Evolutionary conservation across 768 basidiomycete genomes (phyloP).

Genomic region (Suillus tomentosus): DNA sequence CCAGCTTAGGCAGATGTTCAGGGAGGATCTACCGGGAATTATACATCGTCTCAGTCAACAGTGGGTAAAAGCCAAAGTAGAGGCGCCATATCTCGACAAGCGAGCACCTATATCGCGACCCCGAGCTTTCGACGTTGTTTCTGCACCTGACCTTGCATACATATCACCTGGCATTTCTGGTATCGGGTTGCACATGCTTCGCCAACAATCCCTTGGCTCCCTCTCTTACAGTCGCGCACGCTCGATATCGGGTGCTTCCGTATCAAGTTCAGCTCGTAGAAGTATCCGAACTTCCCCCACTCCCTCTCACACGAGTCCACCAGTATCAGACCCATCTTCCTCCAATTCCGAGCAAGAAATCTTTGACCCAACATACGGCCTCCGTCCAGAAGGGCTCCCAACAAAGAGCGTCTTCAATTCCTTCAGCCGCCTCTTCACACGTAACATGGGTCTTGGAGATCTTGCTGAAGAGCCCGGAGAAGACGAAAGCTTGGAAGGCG

Average conservation of each 20-base stretch:
- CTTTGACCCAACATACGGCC: constrained; percentile 95
- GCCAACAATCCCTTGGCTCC: constrained; percentile 25
- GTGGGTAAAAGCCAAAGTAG: constrained; percentile 94
- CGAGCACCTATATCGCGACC: constrained; percentile 40
- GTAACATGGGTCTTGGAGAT: constrained; percentile 73
- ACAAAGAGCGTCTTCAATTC: constrained; percentile 78
- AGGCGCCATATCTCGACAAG: constrained; percentile 81
- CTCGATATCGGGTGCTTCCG: constrained; percentile 45
- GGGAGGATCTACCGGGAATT: constrained; percentile 94
- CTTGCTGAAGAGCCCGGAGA: constrained; percentile 66
- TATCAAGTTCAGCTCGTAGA: constrained; percentile 34
- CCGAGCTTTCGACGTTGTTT: constrained; percentile 39
- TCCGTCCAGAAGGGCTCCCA: constrained; percentile 90
- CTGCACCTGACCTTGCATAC: constrained; percentile 43
- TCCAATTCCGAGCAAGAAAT: constrained; percentile 63
- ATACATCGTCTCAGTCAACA: constrained; percentile 95
- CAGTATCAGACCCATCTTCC: constrained; percentile 26
- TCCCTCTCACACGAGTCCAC: constrained; percentile 22
- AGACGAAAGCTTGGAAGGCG: constrained; percentile 46
- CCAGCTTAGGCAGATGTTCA: constrained; percentile 96
- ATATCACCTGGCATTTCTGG: constrained; percentile 21
- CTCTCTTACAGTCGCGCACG: constrained; percentile 34
- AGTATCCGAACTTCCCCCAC: constrained; percentile 22
- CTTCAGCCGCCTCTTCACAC: constrained; percentile 73
- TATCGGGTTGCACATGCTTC: constrained; percentile 24